phyloP scores from a whole-genome alignment of 805 yeast genomes.

The Suhomyces sp. region DNA sequence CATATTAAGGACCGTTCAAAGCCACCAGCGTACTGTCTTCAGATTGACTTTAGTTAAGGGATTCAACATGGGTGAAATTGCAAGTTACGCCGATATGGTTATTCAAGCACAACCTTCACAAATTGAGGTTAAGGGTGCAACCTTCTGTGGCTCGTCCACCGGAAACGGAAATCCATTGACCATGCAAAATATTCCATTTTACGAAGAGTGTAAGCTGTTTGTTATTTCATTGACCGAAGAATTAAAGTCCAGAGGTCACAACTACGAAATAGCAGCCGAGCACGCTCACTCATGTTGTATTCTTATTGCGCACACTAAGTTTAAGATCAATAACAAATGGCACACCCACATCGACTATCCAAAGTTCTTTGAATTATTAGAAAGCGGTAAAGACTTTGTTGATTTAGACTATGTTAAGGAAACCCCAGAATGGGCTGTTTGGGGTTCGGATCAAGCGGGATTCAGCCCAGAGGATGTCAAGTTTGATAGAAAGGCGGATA shows the following conservation, averaged over 20 bases:
- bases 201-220: conserved; percentile 81
- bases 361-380: conserved; percentile 67
- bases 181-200: conserved; percentile 94
- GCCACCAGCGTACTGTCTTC: conserved; percentile 87
- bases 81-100: conserved; percentile 85
- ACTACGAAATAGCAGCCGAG: conserved; percentile 86
- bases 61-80: conserved; percentile 78
- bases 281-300: conserved; percentile 96
- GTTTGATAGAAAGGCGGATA: conserved; percentile 62
- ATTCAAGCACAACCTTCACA: conserved; percentile 80
- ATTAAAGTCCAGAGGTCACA: conserved; percentile 62
- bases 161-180: conserved; percentile 87
- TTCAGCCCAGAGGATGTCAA: conserved; percentile 84
- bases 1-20: conserved; percentile 67
- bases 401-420: conserved; percentile 78
- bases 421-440: conserved; percentile 90
- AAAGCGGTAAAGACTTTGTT: conserved; percentile 62
- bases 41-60: conserved; percentile 90
- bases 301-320: conserved; percentile 72
- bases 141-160: conserved; percentile 86
- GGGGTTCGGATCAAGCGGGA: conserved; percentile 84
- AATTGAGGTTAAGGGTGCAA: conserved; percentile 91
- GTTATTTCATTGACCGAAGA: conserved; percentile 64
- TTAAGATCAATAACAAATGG: conserved; percentile 74
- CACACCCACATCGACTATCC: conserved; percentile 85